Evolutionary conservation across 768 basidiomycete genomes (phyloP), one percentile per base, ranked within the genome.

Genomic region (Phaeolepiota aurea): DNA sequence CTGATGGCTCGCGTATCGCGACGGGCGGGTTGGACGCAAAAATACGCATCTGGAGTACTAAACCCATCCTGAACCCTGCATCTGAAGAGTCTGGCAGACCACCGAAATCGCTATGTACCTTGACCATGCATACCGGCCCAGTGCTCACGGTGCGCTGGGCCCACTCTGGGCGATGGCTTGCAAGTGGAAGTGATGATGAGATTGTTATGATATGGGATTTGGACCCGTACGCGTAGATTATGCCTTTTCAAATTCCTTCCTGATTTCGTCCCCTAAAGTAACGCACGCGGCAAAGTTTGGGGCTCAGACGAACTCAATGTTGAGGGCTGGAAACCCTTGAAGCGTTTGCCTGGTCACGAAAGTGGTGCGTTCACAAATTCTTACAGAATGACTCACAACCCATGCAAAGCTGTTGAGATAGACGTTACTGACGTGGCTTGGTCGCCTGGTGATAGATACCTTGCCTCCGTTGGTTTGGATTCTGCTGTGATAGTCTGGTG

Each of bases 181-280:
- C 96, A 3, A 93, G 88, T 54, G 96, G 96, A 15, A 90, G 91
- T 48, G 96, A 99, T 59, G 96, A 98, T 55, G 79, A 83, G 55
- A 86, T 93, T 48, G 80, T 96, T 20, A 87, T 98, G 82, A 80
- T 98, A 23, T 99, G 93, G 96, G 90, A 92, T 55, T 74, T 91
- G 36, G 92, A 96, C 62, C 90, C 88, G 91, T 96, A 57, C 66
- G 91, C 77, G 43, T 40, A 19, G 38, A 40, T 41, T 19, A 10
- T 22, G 40, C 37, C 34, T 23, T 23, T 11, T n/a, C n/a, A n/a
- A n/a, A n/a, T n/a, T n/a, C n/a, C n/a, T n/a, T n/a, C n/a, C n/a
- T n/a, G n/a, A n/a, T n/a, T 18, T 38, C 12, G 15, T 21, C n/a
- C 41, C 31, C 31, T 40, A 28, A 7, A 92, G 88, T 18, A 73